Evolutionary conservation across 139 green algal genomes (phyloP), one percentile per base, ranked within the genome.

Genomic region (Chlorella sp.): DNA sequence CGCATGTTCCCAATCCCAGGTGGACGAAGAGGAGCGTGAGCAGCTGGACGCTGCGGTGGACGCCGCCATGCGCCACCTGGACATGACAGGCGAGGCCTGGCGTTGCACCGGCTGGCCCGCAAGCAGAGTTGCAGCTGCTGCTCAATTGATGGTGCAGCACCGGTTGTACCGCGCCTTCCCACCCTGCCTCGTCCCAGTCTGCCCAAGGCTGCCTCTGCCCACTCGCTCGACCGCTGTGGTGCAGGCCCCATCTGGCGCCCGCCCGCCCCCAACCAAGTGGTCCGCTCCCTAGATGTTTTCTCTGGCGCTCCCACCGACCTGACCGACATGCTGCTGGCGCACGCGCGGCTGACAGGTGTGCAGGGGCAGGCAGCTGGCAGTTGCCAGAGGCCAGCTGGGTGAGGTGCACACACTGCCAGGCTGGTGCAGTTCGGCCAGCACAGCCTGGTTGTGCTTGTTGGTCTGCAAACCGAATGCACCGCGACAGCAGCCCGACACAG

Each of bases 171-270:
- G n/a, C n/a, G n/a, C n/a, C n/a, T n/a, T n/a, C n/a, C n/a, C n/a
- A n/a, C n/a, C n/a, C n/a, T n/a, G n/a, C n/a, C n/a, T n/a, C n/a
- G n/a, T n/a, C n/a, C n/a, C n/a, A n/a, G n/a, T n/a, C n/a, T n/a
- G n/a, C n/a, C n/a, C n/a, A n/a, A n/a, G n/a, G n/a, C n/a, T n/a
- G n/a, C n/a, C n/a, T n/a, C n/a, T n/a, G n/a, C n/a, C n/a, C n/a
- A n/a, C n/a, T n/a, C n/a, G n/a, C n/a, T n/a, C n/a, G n/a, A n/a
- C n/a, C n/a, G n/a, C n/a, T n/a, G n/a, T n/a, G n/a, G n/a, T n/a
- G 38, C 69, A 76, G 69, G 69, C 69, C 69, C 69, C 69, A 76
- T 51, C 69, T 76, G 69, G 69, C 36, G 69, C 2, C 69, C 69
- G 15, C 69, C 69, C 25, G 38, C 20, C n/a, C 69, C 69, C 9